Percentiles rank a stretch among this genome's conserved stretches.
phyloP scores from a whole-genome alignment of 345 rosid genomes.

The Aquilaria malaccensis region DNA sequence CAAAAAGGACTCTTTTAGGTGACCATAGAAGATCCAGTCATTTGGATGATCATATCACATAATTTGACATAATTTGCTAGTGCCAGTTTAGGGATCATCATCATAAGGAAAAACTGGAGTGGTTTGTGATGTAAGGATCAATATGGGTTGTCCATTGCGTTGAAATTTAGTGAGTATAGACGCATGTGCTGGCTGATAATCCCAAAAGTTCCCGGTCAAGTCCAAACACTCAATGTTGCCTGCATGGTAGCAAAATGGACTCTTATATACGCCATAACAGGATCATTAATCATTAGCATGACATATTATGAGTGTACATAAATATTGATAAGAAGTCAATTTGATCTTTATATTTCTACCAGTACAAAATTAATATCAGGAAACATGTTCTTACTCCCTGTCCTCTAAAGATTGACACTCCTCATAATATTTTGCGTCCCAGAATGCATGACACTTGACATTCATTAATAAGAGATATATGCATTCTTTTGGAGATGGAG shows the following conservation, averaged over 20 bases:
- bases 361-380: too few relatives aligned
- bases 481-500: neutral
- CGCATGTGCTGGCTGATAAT: constrained; percentile 25
- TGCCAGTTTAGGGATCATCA: constrained; percentile 57
- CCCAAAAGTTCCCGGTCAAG: constrained; percentile 67
- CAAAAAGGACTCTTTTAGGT: neutral
- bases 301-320: neutral
- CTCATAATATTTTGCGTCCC: too few relatives aligned
- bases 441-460: too few relatives aligned
- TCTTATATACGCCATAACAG: constrained; percentile 1
- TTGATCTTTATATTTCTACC: neutral
- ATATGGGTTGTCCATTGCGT: constrained; percentile 47
- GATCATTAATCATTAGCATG: neutral
- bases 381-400: neutral
- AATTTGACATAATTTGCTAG: neutral
- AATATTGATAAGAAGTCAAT: neutral
- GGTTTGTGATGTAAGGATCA: constrained; percentile 38
- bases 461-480: too few relatives aligned
- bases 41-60: neutral
- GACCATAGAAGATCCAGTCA: neutral
- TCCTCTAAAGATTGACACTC: too few relatives aligned
- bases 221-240: constrained; percentile 63
- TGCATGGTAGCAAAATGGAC: constrained; percentile 14
- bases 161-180: constrained; percentile 50
- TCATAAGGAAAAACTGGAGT: constrained; percentile 49